These are phyloP conservation scores for Colletotrichum incanum DNA, from an alignment of 2,329 filamentous ascomycete species.

Conservation along the genomic window DNA sequence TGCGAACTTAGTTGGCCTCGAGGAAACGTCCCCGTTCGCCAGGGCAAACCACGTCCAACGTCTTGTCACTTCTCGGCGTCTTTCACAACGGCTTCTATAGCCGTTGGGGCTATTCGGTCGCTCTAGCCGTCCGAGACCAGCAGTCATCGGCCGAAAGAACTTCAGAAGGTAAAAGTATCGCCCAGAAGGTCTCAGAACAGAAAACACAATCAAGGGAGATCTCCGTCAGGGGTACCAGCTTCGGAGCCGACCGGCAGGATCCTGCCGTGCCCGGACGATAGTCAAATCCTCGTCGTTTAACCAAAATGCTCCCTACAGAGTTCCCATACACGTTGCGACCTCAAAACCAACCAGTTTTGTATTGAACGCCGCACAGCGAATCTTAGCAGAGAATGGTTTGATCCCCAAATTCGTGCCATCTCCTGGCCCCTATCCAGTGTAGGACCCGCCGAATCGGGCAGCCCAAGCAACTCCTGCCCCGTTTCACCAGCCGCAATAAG, in stretches of 20 bases:
- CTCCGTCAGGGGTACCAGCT: conserved; percentile 6
- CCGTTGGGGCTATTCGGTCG: background rate
- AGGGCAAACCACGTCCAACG: background rate
- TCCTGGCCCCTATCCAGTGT: background rate
- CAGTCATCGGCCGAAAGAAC: background rate
- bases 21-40: background rate
- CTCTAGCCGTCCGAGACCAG: background rate
- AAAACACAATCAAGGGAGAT: conserved; percentile 2
- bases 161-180: background rate
- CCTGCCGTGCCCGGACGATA: background rate
- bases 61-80: background rate
- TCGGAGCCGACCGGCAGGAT: background rate
- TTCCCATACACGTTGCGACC: background rate
- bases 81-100: background rate
- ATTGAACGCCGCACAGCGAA: background rate
- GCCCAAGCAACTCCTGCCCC: background rate
- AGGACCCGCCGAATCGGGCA: conserved; percentile 5
- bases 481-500: conserved; percentile 7
- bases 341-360: background rate
- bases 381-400: background rate
- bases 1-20: background rate
- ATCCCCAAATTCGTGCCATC: background rate
- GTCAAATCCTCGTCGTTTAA: background rate
- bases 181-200: background rate
- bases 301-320: background rate